Evolutionary conservation across 2,329 filamentous ascomycete species (phyloP).

Genomic region (Colletotrichum sp.): DNA sequence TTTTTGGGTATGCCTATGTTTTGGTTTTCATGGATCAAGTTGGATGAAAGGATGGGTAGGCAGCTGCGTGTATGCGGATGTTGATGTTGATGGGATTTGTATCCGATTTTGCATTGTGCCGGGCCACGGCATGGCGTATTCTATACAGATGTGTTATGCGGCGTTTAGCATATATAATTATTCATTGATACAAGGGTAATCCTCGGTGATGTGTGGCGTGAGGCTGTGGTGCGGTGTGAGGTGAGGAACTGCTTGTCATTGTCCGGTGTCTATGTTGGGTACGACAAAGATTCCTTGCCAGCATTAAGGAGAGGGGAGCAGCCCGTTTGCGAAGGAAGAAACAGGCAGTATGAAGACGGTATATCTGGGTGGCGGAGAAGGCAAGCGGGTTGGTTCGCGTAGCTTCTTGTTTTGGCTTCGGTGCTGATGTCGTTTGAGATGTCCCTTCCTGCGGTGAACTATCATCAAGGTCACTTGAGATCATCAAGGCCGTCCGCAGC

Average conservation of each 20-base stretch:
- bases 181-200: not conserved
- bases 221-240: not conserved
- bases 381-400: too few species aligned
- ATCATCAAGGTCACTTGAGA: too few species aligned
- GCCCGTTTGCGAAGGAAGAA: too few species aligned
- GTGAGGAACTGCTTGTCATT: not conserved
- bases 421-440: too few species aligned
- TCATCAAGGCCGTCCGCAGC: too few species aligned
- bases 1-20: not conserved
- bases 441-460: too few species aligned
- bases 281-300: not conserved
- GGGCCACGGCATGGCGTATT: not conserved
- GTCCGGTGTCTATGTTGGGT: fast-evolving
- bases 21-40: not conserved
- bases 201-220: not conserved
- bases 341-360: too few species aligned
- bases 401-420: too few species aligned
- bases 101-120: not conserved
- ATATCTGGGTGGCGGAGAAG: too few species aligned
- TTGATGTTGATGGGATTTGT: not conserved
- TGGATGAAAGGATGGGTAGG: not conserved
- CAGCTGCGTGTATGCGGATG: not conserved
- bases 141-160: not conserved
- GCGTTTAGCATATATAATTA: not conserved
- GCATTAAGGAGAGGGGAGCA: too few species aligned